Evolutionary conservation across 1,284 basidiomycete species (phyloP).

Genomic region (Fomitiporia mediterranea): DNA sequence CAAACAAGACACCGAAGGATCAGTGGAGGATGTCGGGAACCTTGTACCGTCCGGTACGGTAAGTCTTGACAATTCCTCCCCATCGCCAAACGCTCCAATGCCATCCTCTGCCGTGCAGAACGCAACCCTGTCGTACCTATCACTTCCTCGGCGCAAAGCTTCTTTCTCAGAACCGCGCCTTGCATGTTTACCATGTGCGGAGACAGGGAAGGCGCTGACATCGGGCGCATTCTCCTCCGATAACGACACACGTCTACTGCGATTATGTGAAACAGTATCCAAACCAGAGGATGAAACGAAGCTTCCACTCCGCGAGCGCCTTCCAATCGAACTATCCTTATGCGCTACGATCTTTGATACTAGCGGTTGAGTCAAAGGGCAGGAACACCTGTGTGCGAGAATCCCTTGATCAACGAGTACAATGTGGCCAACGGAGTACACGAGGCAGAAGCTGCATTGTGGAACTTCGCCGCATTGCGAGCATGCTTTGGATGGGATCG

Average conservation of each 20-base stretch:
- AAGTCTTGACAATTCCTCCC: conserved; percentile 4
- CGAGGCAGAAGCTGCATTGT: conserved; percentile 55
- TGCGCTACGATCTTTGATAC: conserved; percentile 35
- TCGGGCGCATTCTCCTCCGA: conserved; percentile 40
- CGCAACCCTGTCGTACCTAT: conserved; percentile 29
- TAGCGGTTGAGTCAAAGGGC: conserved; percentile 44
- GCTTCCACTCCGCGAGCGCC: conserved; percentile 57
- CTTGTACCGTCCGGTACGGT: neutral
- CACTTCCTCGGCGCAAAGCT: conserved; percentile 43
- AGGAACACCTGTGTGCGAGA: conserved; percentile 59
- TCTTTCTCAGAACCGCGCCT: conserved; percentile 67
- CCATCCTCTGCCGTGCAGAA: conserved; percentile 42
- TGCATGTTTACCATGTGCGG: conserved; percentile 71
- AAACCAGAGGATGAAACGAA: conserved; percentile 42
- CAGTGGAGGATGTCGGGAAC: neutral
- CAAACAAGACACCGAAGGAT: conserved; percentile 21
- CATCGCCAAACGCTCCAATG: conserved; percentile 29
- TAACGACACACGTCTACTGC: conserved; percentile 39
- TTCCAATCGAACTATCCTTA: conserved; percentile 41
- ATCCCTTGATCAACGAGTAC: conserved; percentile 60
- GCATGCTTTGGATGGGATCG: conserved; percentile 50
- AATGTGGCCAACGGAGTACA: conserved; percentile 56
- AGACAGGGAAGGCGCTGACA: conserved; percentile 60
- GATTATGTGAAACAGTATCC: conserved; percentile 40
- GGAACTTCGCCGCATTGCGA: conserved; percentile 63